A percentile compares a stretch with the other conserved stretches of the same genome.
These are phyloP conservation scores for Penicillium manginii DNA, from an alignment of 495 filamentous ascomycete species.

Conservation along the genomic window DNA sequence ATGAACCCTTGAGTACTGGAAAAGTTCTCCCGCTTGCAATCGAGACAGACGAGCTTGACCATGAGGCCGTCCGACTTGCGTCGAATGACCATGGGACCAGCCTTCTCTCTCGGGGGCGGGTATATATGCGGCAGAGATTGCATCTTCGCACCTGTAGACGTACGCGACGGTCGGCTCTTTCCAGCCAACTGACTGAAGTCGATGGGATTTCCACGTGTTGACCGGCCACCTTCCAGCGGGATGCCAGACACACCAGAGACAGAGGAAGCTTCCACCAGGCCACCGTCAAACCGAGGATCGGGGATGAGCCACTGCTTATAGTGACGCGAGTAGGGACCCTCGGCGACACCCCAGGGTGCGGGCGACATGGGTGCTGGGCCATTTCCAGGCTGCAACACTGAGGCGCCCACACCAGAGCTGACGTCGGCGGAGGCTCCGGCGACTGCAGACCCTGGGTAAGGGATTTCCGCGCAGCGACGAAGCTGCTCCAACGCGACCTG, in stretches of 20 bases:
- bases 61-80: slow-evolving; percentile 62
- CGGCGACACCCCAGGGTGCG: slow-evolving; percentile 85
- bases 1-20: slow-evolving; percentile 96
- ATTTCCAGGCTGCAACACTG: slow-evolving; percentile 60
- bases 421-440: slow-evolving; percentile 65
- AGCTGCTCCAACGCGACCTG: slow-evolving; percentile 95
- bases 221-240: slow-evolving; percentile 59
- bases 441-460: slow-evolving; percentile 74
- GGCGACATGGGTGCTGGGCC: slow-evolving; percentile 62
- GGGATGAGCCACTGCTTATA: slow-evolving; percentile 93
- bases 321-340: slow-evolving; percentile 91
- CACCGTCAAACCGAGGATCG: slow-evolving; percentile 83
- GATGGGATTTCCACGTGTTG: slow-evolving; percentile 72
- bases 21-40: slow-evolving; percentile 88
- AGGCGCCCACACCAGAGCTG: slow-evolving; percentile 70
- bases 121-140: slow-evolving; percentile 75
- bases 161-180: slow-evolving; percentile 65
- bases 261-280: slow-evolving; percentile 44
- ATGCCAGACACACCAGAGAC: slow-evolving; percentile 35
- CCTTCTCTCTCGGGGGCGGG: slow-evolving; percentile 67
- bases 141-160: slow-evolving; percentile 61
- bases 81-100: slow-evolving; percentile 62
- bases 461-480: slow-evolving; percentile 86
- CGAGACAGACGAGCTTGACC: slow-evolving; percentile 84
- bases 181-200: slow-evolving; percentile 59